A percentile compares a stretch with the other conserved stretches of the same genome.
These are phyloP conservation scores for Arthrobotrys sphaeroides DNA, from an alignment of 2,329 filamentous ascomycete genomes.

Conservation along the genomic window DNA sequence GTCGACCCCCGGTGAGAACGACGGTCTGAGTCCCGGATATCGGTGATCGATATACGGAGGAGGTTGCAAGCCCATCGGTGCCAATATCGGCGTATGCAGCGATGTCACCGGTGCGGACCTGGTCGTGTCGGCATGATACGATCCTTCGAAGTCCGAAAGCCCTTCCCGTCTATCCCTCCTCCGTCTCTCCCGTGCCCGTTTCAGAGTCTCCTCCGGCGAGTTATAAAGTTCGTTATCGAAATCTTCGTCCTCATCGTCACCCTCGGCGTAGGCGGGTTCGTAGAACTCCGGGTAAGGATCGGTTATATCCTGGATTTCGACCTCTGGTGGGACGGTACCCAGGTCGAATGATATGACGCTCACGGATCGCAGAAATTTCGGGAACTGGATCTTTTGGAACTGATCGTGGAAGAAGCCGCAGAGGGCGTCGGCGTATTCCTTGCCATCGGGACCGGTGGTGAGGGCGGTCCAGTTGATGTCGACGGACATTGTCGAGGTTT, in stretches of 20 bases:
- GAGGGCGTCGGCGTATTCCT: conserved; percentile 83
- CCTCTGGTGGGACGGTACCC: conserved; percentile 79
- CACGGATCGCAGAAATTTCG: conserved; percentile 95
- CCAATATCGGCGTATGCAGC: conserved; percentile 25
- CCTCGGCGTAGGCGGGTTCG: conserved; percentile 77
- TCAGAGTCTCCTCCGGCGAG: conserved; percentile 56
- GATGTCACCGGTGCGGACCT: conserved; percentile 35
- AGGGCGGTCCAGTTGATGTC: conserved; percentile 96
- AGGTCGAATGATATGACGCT: conserved; percentile 95
- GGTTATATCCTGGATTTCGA: conserved; percentile 96
- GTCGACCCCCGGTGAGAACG: conserved; percentile 55
- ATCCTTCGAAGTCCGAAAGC: conserved; percentile 30
- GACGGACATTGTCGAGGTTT: conserved; percentile 78
- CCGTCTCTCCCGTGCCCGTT: conserved; percentile 59
- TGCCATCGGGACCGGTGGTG: conserved; percentile 86
- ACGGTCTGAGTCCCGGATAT: conserved; percentile 53
- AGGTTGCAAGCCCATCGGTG: conserved; percentile 46
- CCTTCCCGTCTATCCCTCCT: conserved; percentile 58
- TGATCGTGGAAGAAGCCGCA: conserved; percentile 93
- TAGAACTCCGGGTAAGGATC: conserved; percentile 97
- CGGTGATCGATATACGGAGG: conserved; percentile 50
- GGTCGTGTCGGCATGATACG: conserved; percentile 20
- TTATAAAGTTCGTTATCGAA: conserved; percentile 60
- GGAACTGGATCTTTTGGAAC: conserved; percentile 89
- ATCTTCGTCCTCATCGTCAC: conserved; percentile 66